phyloP scores from a whole-genome alignment of 2,329 filamentous ascomycete species.

The Mycocentrospora acerina region DNA sequence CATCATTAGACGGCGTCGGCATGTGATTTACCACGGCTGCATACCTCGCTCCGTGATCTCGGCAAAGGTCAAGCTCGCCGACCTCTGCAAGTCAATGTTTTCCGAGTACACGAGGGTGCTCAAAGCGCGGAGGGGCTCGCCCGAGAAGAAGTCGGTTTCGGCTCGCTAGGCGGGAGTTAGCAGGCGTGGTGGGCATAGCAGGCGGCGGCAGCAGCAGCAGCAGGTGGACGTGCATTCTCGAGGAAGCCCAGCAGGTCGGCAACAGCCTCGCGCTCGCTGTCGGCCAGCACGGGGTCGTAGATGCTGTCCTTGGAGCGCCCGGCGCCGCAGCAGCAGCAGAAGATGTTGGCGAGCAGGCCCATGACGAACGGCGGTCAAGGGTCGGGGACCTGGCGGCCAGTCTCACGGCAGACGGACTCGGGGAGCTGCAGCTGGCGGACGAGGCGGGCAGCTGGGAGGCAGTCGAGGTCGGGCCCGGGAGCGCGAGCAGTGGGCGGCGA shows the following conservation, averaged over 20 bases:
- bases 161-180: constrained; percentile 67
- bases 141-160: constrained; percentile 97
- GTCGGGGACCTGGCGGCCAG: constrained; percentile 19
- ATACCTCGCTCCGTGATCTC: constrained; percentile 98
- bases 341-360: constrained; percentile 41
- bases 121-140: constrained; percentile 88
- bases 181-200: constrained; percentile 9
- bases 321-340: constrained; percentile 43
- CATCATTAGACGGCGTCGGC: constrained; percentile 16
- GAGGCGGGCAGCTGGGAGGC: constrained; percentile 4
- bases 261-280: constrained; percentile 95
- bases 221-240: constrained; percentile 72
- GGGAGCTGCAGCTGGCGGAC: constrained; percentile 8
- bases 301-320: constrained; percentile 51
- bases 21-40: constrained; percentile 7
- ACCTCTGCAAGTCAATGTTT: constrained; percentile 96
- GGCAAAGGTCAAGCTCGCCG: constrained; percentile 96
- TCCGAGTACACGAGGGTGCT: constrained; percentile 98
- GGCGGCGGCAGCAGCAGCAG: no score
- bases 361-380: constrained; percentile 36
- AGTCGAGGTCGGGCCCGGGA: constrained; percentile 5
- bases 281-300: constrained; percentile 70
- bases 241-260: constrained; percentile 93
- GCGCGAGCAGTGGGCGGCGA: constrained; percentile 15
- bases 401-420: constrained; percentile 10